Base-by-base conservation (phyloP, 805 yeast genomes). In the Sugiyamaella qingdaonensis region DNA sequence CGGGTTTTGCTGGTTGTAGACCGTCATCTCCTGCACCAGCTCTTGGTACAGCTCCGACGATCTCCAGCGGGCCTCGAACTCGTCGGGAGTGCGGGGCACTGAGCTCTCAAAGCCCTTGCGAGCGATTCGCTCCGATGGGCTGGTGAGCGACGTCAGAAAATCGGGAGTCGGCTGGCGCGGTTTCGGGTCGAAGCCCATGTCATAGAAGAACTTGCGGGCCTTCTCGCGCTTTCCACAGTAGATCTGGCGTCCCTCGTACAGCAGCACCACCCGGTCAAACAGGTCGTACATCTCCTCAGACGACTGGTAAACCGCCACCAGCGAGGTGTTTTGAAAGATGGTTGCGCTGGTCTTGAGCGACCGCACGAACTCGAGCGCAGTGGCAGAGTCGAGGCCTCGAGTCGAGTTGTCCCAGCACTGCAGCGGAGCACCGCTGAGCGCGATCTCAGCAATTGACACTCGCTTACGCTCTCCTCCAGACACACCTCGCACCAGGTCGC, bases 401-500 rank as follows among this genome's bases (percentile, higher is more conserved):
- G 87, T 83, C 11, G 86, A 78, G 64, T 83, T 83, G 74, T 83
- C 84, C 84, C 84, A 80, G 68, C 81, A 78, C 62, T 79, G 81
- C 41, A 80, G 51, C 45, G 70, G 67, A 27, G 80, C 76, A 43
- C 78, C 76, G 47, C 71, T 66, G 42, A 77, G 68, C 10, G 77
- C 67, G 18, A 72, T 77, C 61, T 79, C 82, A 34, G 80, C 80
- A 56, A 78, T 76, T 14, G 80, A 74, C 19, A 78, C 82, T 62
- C 83, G 73, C 66, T 78, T 79, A 55, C 82, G 66, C 61, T 79
- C 82, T 67, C 83, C 82, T 54, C 82, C 83, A 36, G 80, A 76
- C 48, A 78, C 80, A 62, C 86, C 86, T 61, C 84, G 73, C 16
- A 80, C 74, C 49, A 67, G 73, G 54, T 76, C 79, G 56, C 76